A percentile compares a stretch with the other conserved stretches of the same genome.
Conservation (phyloP, 495 filamentous ascomycete genomes). For the Talaromyces trachyspermus region DNA sequence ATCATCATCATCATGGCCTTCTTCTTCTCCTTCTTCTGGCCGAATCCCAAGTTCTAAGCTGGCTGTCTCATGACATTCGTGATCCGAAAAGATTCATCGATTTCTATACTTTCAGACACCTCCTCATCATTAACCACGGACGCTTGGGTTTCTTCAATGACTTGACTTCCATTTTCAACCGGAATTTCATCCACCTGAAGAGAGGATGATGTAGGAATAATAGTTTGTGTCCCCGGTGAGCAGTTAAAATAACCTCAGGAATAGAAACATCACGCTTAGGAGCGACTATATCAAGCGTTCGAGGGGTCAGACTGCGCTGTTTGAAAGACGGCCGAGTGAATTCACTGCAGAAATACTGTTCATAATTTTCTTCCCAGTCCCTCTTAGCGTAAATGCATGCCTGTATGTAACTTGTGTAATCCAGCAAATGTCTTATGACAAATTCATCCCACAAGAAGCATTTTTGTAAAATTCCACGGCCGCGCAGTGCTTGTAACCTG, state of each 20-base stretch:
- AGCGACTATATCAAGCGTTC: conserved; percentile 20
- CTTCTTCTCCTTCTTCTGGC: neutral
- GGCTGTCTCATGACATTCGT: conserved; percentile 26
- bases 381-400: conserved; percentile 12
- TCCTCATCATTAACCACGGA: neutral
- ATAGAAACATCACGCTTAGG: conserved; percentile 16
- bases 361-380: conserved; percentile 23
- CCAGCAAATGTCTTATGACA: conserved; percentile 40
- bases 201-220: too few relatives aligned
- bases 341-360: conserved; percentile 24
- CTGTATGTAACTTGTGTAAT: conserved; percentile 30
- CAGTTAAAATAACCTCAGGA: too few relatives aligned
- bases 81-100: neutral
- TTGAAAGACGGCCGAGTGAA: conserved; percentile 25
- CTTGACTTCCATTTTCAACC: too few relatives aligned
- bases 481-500: conserved; percentile 43
- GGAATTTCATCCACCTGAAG: too few relatives aligned
- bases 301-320: conserved; percentile 28
- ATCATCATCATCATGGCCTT: neutral
- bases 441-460: conserved; percentile 63
- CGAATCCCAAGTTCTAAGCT: conserved; percentile 34
- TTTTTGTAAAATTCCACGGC: conserved; percentile 30
- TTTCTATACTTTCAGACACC: neutral
- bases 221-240: too few relatives aligned
- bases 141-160: too few relatives aligned